Evolutionary conservation across 495 filamentous ascomycete species (phyloP), one percentile per base, ranked within the genome.

Genomic region (Aspergillus haitiensis): DNA sequence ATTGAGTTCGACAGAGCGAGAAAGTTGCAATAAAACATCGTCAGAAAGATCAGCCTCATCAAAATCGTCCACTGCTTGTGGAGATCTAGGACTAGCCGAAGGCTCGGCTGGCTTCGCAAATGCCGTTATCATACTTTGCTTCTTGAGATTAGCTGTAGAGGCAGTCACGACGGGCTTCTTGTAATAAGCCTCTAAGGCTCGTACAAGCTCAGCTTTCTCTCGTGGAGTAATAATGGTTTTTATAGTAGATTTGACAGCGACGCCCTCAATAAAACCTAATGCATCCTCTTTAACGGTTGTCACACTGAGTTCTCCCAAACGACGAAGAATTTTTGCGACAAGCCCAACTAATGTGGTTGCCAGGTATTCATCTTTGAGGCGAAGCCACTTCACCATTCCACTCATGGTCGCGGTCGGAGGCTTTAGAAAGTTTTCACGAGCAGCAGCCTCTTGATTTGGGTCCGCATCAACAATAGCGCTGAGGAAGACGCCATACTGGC

Each of bases 311-410:
- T 89, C 85, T 10, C 82, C 84, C 15, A 96, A 72, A 16, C 90
- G 85, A 6, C 81, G 79, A 45, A 97, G 81, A 32, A 97, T 78
- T 68, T 93, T 91, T 21, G 77, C 72, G 32, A 87, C 82, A 21
- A 89, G 75, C 11, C 75, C 85, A 49, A 92, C 88, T 54, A 90
- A 82, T 10, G 87, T 88, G 13, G 77, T 82, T 54, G 89, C 84
- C n/a, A 97, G 82, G 63, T 89, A 96, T 36, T 84, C 81, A 70
- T 97, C 93, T 59, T 90, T 85, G 5, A 97, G 77, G 59, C 92
- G 82, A 11, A 97, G 77, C 90, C 92, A 93, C 68, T 88, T 89
- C 11, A 87, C 85, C 72, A 96, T 85, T 13, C 77, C 81, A 64
- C 79, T 78, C 69, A 91, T 86, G 11, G 87, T 83, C 47, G 68